Base-by-base conservation (phyloP, 305 asterid genomes). In the Fraxinus baroniana region DNA sequence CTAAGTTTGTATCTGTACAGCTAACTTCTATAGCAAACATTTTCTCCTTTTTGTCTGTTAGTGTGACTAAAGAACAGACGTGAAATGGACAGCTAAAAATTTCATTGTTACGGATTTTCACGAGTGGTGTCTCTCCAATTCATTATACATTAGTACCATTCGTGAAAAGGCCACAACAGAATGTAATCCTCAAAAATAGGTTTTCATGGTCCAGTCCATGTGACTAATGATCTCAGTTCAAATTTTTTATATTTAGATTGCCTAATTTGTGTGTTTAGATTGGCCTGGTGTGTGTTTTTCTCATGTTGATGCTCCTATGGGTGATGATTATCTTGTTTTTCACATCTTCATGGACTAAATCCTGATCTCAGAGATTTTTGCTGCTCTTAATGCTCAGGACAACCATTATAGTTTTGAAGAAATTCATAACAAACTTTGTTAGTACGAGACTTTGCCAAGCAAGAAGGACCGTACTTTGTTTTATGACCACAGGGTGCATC, bases 11-110 rank as follows among this genome's bases (percentile, higher is more conserved):
- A 87, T 84, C 79, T 81, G 76, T 78, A 60, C 74, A 82, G 83
- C 89, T 82, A 84, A 84, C 90, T 87, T 85, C 84, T 76, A 87
- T 85, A 88, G 70, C 85, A 84, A 86, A 85, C 77, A 87, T 87
- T 84, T 89, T 81, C 64, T n/a, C 77, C 74, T 66, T 79, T 82
- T 85, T 83, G 86, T 88, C 83, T 77, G 78, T 60, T 83, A 68
- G 44, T 60, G 32, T 82, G 33, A 79, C 62, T 26, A 26, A 73
- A 22, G n/a, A 70, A 77, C 74, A 81, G 22, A 10, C 18, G 52
- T 13, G 64, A 41, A 49, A 33, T 30, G 75, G 75, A 70, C 75
- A 70, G 41, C 75, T 30, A 70, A 12, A 22, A 13, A 13, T 68
- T 4, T 70, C 22, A 70, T 30, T 13, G 41, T 30, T 68, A 30